phyloP scores from a whole-genome alignment of 2,329 filamentous ascomycete species.

The Colletotrichum graminicola region DNA sequence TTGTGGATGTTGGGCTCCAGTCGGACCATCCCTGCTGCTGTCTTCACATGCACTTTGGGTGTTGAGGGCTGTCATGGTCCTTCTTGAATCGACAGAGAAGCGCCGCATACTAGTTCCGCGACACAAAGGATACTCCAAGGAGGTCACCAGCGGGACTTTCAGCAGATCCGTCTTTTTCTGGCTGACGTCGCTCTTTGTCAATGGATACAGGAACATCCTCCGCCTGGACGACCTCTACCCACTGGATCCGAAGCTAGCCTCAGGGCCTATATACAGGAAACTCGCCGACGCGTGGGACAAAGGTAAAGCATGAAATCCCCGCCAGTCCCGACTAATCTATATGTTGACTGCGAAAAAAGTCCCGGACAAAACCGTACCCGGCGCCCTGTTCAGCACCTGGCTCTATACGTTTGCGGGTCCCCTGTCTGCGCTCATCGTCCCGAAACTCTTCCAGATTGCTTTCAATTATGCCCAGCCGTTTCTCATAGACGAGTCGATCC shows the following conservation, averaged over 20 bases:
- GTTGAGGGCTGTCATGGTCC: constrained; percentile 40
- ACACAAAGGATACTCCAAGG: constrained; percentile 58
- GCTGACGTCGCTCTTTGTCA: constrained; percentile 64
- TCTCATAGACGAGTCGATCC: constrained; percentile 45
- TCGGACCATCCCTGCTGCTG: constrained; percentile 41
- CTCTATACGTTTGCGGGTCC: constrained; percentile 31
- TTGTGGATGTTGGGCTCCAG: constrained; percentile 37
- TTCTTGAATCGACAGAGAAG: constrained; percentile 48
- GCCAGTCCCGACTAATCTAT: constrained; percentile 20
- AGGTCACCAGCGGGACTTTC: constrained; percentile 63
- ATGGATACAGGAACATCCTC: constrained; percentile 59
- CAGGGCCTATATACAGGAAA: constrained; percentile 38
- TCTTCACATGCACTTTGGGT: constrained; percentile 40
- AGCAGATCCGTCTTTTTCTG: constrained; percentile 64
- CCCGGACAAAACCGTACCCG: constrained; percentile 41
- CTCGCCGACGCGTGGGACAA: constrained; percentile 44
- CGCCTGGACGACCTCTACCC: constrained; percentile 52
- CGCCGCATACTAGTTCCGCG: constrained; percentile 52
- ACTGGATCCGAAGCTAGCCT: constrained; percentile 44
- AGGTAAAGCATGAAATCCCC: constrained; percentile 27
- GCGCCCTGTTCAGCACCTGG: constrained; percentile 40
- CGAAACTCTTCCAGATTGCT: constrained; percentile 44
- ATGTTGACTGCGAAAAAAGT: constrained; percentile 28
- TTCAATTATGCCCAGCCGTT: constrained; percentile 48
- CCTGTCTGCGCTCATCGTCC: constrained; percentile 26